A percentile compares a stretch with the other conserved stretches of the same genome.
These are phyloP conservation scores for Penstemon davidsonii DNA, from an alignment of 257 asterid genomes.

Conservation along the genomic window DNA sequence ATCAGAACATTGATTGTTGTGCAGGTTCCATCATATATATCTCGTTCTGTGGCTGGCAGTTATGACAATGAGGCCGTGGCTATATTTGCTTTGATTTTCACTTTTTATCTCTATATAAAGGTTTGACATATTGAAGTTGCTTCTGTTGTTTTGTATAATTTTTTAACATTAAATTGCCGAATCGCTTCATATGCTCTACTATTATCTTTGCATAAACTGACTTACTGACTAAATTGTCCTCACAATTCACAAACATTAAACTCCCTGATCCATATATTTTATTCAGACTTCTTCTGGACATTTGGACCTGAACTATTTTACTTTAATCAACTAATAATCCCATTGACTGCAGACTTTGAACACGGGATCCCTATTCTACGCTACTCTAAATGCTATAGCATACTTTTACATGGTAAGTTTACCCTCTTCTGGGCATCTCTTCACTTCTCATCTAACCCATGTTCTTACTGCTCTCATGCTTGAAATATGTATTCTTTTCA, in stretches of 20 bases:
- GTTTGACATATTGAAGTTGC: conserved; percentile 40
- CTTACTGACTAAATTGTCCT: conserved; percentile 2
- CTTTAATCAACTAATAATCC: conserved; percentile 30
- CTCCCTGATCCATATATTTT: conserved; percentile 19
- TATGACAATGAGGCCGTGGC: conserved; percentile 99
- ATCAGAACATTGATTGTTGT: conserved; percentile 7
- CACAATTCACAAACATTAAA: background rate
- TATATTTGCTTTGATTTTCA: conserved; percentile 93
- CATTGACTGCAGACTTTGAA: conserved; percentile 76
- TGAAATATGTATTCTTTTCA: conserved; percentile 34
- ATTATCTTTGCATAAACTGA: conserved; percentile 9
- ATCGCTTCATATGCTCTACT: background rate
- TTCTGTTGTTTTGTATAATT: background rate
- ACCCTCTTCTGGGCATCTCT: conserved; percentile 15
- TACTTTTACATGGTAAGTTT: conserved; percentile 93
- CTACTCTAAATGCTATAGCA: conserved; percentile 85
- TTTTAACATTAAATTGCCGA: too few species aligned
- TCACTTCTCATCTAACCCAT: conserved; percentile 10
- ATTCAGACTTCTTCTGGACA: conserved; percentile 15
- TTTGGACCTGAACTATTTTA: conserved; percentile 15
- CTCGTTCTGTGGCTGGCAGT: conserved; percentile 99
- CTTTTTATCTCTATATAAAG: conserved; percentile 96
- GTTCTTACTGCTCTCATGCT: conserved; percentile 22
- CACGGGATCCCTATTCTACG: conserved; percentile 97
- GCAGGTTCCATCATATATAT: conserved; percentile 98